phyloP scores from a whole-genome alignment of 768 basidiomycete species.

The Podaxis carcinomalis region DNA sequence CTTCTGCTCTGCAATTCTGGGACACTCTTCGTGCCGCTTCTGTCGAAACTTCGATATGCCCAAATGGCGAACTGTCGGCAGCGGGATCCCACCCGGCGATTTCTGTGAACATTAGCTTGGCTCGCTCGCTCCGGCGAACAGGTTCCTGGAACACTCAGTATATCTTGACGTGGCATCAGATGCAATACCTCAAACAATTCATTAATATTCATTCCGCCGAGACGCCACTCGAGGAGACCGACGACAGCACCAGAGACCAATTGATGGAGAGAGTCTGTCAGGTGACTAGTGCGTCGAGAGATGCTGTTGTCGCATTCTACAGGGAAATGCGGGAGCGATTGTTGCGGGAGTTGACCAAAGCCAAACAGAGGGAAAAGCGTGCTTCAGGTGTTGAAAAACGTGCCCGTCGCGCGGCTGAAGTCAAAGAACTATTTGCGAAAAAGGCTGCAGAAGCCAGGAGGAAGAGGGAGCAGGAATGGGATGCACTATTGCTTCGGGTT shows the following conservation, averaged over 20 bases:
- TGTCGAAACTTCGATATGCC: constrained; percentile 26
- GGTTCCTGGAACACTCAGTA: constrained; percentile 62
- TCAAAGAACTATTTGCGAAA: constrained; percentile 48
- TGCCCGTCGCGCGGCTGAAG: constrained; percentile 35
- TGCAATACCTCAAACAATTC: constrained; percentile 54
- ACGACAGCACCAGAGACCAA: constrained; percentile 26
- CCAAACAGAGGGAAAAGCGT: constrained; percentile 29
- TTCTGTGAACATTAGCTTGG: constrained; percentile 25
- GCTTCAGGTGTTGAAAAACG: constrained; percentile 25
- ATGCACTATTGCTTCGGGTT: constrained; percentile 45
- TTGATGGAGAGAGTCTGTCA: constrained; percentile 45
- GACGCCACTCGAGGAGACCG: constrained; percentile 47
- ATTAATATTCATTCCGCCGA: constrained; percentile 35
- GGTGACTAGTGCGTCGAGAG: constrained; percentile 52
- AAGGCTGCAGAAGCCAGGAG: constrained; percentile 61
- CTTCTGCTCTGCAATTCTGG: constrained; percentile 54
- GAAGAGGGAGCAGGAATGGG: constrained; percentile 66
- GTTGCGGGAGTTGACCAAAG: constrained; percentile 38
- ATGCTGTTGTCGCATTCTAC: constrained; percentile 44
- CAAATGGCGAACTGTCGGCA: constrained; percentile 2
- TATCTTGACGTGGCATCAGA: constrained; percentile 63
- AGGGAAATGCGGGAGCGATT: constrained; percentile 33
- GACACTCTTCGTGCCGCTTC: constrained; percentile 45
- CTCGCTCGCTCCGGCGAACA: constrained; percentile 51
- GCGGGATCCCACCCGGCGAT: constrained; percentile 12